Conservation (phyloP, 1,284 basidiomycete genomes). For the Rugosomyces carneus region DNA sequence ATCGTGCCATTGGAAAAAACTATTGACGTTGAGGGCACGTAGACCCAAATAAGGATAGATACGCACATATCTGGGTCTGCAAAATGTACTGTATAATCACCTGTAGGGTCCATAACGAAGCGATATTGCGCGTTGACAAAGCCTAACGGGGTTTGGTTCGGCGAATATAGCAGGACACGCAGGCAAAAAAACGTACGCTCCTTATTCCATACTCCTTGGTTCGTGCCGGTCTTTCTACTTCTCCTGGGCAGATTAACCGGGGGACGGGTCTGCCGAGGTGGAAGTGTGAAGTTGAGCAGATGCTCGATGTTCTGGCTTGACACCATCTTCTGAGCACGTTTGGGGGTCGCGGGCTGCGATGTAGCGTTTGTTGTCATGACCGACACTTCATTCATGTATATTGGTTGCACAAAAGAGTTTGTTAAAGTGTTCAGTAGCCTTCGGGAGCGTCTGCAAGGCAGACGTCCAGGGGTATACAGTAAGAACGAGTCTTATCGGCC, state of each 20-base stretch:
- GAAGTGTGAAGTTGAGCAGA: constrained; percentile 81
- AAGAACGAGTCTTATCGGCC: constrained; percentile 9
- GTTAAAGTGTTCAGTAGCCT: too few relatives aligned
- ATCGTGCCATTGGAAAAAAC: constrained; percentile 94
- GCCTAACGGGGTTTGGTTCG: constrained; percentile 36
- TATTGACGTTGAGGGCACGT: constrained; percentile 28
- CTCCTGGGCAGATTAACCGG: constrained; percentile 59
- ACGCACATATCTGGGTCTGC: constrained; percentile 91
- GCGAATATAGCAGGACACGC: constrained; percentile 2
- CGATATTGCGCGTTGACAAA: constrained; percentile 93
- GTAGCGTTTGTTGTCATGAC: constrained; percentile 34
- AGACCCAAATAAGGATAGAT: background rate
- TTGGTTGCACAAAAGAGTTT: background rate
- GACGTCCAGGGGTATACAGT: constrained; percentile 21
- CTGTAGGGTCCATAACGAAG: constrained; percentile 88
- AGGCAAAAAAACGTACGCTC: constrained; percentile 58
- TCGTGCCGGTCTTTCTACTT: constrained; percentile 58
- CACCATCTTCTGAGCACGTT: constrained; percentile 61
- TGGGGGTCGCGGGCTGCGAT: constrained; percentile 34
- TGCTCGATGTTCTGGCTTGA: constrained; percentile 66
- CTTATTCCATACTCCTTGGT: constrained; percentile 74
- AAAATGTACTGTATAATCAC: constrained; percentile 92
- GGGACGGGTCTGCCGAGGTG: constrained; percentile 64
- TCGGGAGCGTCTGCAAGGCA: constrained; percentile 17
- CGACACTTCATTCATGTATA: constrained; percentile 10